Evolutionary conservation across 768 basidiomycete genomes (phyloP).

Genomic region (Boletus speciosus): DNA sequence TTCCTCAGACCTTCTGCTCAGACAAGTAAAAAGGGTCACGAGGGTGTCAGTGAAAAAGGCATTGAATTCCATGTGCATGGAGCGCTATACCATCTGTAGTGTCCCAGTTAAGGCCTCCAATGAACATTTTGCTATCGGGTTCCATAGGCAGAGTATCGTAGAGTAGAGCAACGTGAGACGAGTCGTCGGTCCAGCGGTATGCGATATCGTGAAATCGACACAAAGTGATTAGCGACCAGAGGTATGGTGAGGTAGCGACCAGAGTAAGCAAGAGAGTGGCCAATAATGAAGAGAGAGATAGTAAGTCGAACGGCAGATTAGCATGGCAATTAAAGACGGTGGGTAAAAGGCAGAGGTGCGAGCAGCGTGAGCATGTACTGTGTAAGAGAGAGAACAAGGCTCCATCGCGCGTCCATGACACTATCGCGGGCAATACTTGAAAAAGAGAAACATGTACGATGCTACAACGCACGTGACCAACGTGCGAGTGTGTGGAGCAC

Average conservation of each 20-base stretch:
- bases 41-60: conserved; percentile 25
- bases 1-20: conserved; percentile 56
- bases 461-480: conserved; percentile 5
- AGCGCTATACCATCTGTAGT: conserved; percentile 76
- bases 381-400: conserved; percentile 12
- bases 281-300: conserved; percentile 25
- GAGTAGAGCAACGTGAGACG: conserved; percentile 26
- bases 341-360: conserved; percentile 13
- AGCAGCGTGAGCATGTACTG: conserved; percentile 18
- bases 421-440: conserved; percentile 17
- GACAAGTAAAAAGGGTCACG: conserved; percentile 17
- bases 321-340: conserved; percentile 25
- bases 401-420: conserved; percentile 27
- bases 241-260: conserved; percentile 33
- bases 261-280: conserved; percentile 30
- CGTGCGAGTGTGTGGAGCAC: conserved; percentile 7
- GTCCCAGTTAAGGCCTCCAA: conserved; percentile 89
- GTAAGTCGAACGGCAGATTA: conserved; percentile 25
- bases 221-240: conserved; percentile 35
- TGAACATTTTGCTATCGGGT: conserved; percentile 79
- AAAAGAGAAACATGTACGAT: conserved; percentile 12
- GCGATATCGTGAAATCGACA: conserved; percentile 34
- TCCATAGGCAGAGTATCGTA: conserved; percentile 29
- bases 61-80: conserved; percentile 23
- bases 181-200: conserved; percentile 35